Evolutionary conservation across 2,329 filamentous ascomycete species (phyloP), one percentile per base, ranked within the genome.

Genomic region (Apiospora malaysiana): DNA sequence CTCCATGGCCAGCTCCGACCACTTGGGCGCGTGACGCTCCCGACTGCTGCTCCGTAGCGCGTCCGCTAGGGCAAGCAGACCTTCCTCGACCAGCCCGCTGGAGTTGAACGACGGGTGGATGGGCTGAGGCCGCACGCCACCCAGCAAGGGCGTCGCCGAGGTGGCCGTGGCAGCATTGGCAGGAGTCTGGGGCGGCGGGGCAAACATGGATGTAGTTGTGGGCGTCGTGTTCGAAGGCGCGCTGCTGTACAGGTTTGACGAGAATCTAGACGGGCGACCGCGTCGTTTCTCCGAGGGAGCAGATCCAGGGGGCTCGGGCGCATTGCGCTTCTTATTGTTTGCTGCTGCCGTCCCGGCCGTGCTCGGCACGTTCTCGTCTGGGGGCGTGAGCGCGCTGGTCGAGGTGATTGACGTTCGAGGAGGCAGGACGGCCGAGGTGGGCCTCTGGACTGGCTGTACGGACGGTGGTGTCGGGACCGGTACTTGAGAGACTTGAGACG

Each of bases 1-100:
- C 70, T 90, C 88, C 69, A 90, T 82, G 0, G 88, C 88, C 76
- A 87, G 85, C 77, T 90, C 88, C 6, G 86, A 83, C 87, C 87
- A 90, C 47, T 80, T 83, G 7, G 84, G 81, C 7, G 80, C 77
- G n/a, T 68, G 43, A 8, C 21, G 37, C 18, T 40, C 21, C 14
- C 43, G 65, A 32, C 76, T 75, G 23, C 83, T 80, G 9, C 80
- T 76, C 46, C 79, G 80, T 25, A 86, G 78, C 2, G 82, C 82
- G 37, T 86, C 85, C 6, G 83, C 80, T 27, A 83, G 79, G 8
- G 82, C 78, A 59, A 78, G 66, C 14, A 83, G 74, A 40, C 77
- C 76, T 46, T 83, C 83, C 49, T 85, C 83, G 27, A 84, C 63
- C 1, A 79, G 71, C 16, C 68, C 72, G 25, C 69, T 65, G 9